Conservation (phyloP, 176 grass and related monocot genomes). For the Panicum miliaceum region DNA sequence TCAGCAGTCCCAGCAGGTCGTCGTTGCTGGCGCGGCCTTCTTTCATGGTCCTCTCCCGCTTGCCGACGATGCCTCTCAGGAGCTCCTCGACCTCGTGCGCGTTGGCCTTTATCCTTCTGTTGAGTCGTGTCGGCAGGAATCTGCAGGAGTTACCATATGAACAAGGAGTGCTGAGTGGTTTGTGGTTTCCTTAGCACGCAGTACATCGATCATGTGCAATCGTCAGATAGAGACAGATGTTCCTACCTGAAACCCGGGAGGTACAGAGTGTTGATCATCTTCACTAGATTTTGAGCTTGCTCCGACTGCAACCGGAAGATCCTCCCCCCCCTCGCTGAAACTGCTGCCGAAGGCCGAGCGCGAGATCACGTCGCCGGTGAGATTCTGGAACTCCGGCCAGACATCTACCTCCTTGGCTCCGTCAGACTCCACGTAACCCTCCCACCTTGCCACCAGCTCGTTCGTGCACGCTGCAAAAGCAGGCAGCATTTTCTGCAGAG, state of each 20-base stretch:
- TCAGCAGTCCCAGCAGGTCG: conserved; percentile 57
- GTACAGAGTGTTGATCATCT: conserved; percentile 7
- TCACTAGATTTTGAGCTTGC: conserved; percentile 37
- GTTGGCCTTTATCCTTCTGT: conserved; percentile 47
- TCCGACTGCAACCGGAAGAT: conserved; percentile 63
- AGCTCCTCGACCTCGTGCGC: conserved; percentile 36
- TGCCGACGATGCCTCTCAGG: conserved; percentile 53
- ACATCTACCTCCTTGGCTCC: conserved; percentile 60
- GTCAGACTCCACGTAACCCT: neutral
- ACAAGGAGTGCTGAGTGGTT: neutral
- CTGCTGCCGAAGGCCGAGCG: conserved; percentile 73
- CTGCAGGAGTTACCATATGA: neutral
- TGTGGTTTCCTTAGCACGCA: too few relatives aligned
- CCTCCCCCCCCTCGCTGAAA: conserved; percentile 57
- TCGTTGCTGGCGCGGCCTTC: conserved; percentile 32
- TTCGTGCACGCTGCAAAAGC: conserved; percentile 43
- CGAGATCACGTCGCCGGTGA: conserved; percentile 60
- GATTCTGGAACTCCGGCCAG: conserved; percentile 67
- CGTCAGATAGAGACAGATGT: too few relatives aligned
- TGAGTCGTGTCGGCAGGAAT: conserved; percentile 46
- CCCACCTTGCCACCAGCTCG: conserved; percentile 55
- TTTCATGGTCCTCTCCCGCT: conserved; percentile 50
- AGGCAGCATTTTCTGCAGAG: conserved; percentile 57
- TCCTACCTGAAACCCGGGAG: conserved; percentile 49
- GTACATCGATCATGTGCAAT: too few relatives aligned